A percentile compares a stretch with the other conserved stretches of the same genome.
phyloP scores from a whole-genome alignment of 805 yeast species.

The Yarrowia porcina region DNA sequence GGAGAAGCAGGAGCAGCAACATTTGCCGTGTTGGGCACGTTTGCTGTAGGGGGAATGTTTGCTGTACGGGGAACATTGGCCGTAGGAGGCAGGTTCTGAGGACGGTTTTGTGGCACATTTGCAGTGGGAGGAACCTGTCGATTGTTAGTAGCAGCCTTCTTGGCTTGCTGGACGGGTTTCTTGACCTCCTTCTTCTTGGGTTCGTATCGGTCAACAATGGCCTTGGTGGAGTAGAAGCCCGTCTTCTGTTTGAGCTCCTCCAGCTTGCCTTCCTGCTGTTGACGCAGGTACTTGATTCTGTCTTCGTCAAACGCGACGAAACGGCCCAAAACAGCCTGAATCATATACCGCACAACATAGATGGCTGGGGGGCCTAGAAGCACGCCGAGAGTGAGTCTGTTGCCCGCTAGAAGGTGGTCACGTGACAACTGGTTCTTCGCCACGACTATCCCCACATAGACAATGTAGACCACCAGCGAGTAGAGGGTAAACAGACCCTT shows the following conservation, averaged over 20 bases:
- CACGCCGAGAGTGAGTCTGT: slow-evolving; percentile 28
- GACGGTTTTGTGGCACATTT: not conserved
- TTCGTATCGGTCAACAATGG: slow-evolving; percentile 67
- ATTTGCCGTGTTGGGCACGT: not conserved
- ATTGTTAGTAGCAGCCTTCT: not conserved
- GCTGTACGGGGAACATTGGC: not conserved
- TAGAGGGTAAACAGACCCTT: slow-evolving; percentile 37
- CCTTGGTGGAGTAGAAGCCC: slow-evolving; percentile 70
- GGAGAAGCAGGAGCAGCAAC: not conserved
- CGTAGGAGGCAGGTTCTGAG: not conserved
- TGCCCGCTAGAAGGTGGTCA: slow-evolving; percentile 13
- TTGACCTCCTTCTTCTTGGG: slow-evolving; percentile 45
- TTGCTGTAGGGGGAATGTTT: not conserved
- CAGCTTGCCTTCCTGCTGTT: slow-evolving; percentile 52
- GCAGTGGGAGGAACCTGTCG: slow-evolving; percentile 2
- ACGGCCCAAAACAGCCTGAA: slow-evolving; percentile 31
- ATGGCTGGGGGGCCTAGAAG: slow-evolving; percentile 24
- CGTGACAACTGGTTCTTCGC: slow-evolving; percentile 26
- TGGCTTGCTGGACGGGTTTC: not conserved
- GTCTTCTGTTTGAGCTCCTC: slow-evolving; percentile 69
- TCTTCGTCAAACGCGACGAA: slow-evolving; percentile 32
- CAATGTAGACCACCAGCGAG: slow-evolving; percentile 34
- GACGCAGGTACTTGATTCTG: slow-evolving; percentile 40
- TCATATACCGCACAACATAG: slow-evolving; percentile 27
- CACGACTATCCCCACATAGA: slow-evolving; percentile 31